Evolutionary conservation across 768 basidiomycete species (phyloP).

Genomic region (Hydnomerulius pinastri): DNA sequence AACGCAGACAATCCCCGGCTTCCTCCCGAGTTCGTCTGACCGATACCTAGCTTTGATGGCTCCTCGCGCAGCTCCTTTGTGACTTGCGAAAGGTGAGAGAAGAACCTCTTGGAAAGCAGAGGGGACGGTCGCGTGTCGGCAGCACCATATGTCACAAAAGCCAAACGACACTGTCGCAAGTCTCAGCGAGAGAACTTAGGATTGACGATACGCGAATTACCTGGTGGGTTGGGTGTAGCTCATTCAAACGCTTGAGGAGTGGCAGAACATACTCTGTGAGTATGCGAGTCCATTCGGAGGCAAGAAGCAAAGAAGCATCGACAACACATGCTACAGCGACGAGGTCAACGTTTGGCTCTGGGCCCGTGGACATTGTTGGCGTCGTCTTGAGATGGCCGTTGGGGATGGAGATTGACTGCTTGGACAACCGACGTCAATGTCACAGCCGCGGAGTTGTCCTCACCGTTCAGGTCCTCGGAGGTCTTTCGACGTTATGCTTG

Average conservation of each 20-base stretch:
- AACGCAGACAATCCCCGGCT: slow-evolving; percentile 63
- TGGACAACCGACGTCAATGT: background rate
- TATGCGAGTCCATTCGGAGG: slow-evolving; percentile 51
- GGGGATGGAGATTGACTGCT: background rate
- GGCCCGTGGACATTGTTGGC: slow-evolving; percentile 18
- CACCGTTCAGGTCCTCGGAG: no score
- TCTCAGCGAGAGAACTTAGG: background rate
- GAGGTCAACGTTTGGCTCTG: slow-evolving; percentile 28
- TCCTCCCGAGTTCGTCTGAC: slow-evolving; percentile 51
- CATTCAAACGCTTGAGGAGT: slow-evolving; percentile 53
- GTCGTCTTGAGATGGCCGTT: background rate
- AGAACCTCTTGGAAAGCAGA: slow-evolving; percentile 58
- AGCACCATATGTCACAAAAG: slow-evolving; percentile 63
- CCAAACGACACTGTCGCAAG: slow-evolving; percentile 42
- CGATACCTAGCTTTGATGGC: slow-evolving; percentile 54
- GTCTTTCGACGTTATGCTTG: no score
- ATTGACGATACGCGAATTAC: slow-evolving; percentile 30
- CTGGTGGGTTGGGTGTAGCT: slow-evolving; percentile 40
- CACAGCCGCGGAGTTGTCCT: background rate
- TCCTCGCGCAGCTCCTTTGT: slow-evolving; percentile 49
- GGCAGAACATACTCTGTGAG: slow-evolving; percentile 50
- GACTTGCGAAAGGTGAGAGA: slow-evolving; percentile 43
- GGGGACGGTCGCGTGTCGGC: slow-evolving; percentile 58
- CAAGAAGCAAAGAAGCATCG: slow-evolving; percentile 59
- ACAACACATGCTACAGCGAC: slow-evolving; percentile 58